Evolutionary conservation across 495 filamentous ascomycete genomes (phyloP).

Genomic region (Aspergillus kassunensis): DNA sequence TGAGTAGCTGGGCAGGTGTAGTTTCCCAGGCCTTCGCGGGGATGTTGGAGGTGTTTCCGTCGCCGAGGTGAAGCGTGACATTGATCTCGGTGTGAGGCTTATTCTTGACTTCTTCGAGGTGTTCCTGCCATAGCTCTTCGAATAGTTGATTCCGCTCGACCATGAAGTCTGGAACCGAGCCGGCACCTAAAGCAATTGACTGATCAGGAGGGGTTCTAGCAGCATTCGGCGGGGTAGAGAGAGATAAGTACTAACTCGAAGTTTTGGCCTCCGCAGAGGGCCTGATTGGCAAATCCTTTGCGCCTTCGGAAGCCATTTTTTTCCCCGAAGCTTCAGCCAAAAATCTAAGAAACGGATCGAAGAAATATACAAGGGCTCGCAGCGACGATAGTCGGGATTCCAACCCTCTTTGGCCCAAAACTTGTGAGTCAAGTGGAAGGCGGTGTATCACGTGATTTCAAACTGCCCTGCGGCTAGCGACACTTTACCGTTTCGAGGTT

Average conservation of each 20-base stretch:
- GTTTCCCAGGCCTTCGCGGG: conserved; percentile 51
- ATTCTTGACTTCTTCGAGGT: conserved; percentile 63
- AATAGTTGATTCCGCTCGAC: conserved; percentile 81
- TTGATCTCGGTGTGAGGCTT: conserved; percentile 47
- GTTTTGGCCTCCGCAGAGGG: conserved; percentile 33
- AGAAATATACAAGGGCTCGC: conserved; percentile 3
- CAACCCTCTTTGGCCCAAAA: conserved; percentile 10
- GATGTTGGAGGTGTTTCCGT: conserved; percentile 41
- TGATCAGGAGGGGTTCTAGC: conserved; percentile 28
- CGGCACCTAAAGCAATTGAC: conserved; percentile 21
- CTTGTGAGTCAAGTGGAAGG: conserved; percentile 25
- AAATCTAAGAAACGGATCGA: conserved; percentile 16
- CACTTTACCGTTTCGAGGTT: conserved; percentile 47
- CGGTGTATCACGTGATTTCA: conserved; percentile 41
- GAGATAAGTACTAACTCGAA: conserved; percentile 16
- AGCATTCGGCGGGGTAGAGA: conserved; percentile 17
- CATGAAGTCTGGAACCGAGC: conserved; percentile 73
- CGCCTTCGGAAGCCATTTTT: conserved; percentile 38
- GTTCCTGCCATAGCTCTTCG: conserved; percentile 77
- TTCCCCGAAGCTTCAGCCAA: conserved; percentile 16
- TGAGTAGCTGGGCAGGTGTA: conserved; percentile 50
- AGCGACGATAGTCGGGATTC: conserved; percentile 19
- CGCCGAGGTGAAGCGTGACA: conserved; percentile 46
- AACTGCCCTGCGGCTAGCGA: conserved; percentile 44
- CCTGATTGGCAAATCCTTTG: conserved; percentile 40